phyloP scores from a whole-genome alignment of 176 grass and related monocot species.

The Dactylis glomerata region DNA sequence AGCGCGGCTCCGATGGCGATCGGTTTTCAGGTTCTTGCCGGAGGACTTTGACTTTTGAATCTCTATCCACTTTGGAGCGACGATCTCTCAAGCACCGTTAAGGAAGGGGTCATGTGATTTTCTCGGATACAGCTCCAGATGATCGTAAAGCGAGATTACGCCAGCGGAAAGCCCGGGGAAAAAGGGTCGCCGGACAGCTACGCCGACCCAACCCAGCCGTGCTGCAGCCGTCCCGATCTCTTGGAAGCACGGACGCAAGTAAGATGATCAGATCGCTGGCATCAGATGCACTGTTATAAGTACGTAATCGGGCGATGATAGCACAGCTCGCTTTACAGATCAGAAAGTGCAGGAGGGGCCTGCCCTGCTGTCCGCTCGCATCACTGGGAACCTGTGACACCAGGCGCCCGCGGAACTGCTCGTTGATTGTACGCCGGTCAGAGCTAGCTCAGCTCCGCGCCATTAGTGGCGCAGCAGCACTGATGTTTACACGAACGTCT shows the following conservation, averaged over 20 bases:
- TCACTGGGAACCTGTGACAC: slow-evolving; percentile 53
- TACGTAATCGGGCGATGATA: slow-evolving; percentile 18
- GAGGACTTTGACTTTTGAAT: slow-evolving; percentile 34
- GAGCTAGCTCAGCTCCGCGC: background rate
- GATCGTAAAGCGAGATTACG: slow-evolving; percentile 23
- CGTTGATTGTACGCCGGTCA: slow-evolving; percentile 7
- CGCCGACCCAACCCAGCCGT: slow-evolving; percentile 26
- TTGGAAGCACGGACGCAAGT: background rate
- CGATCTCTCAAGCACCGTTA: background rate
- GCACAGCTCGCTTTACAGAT: slow-evolving; percentile 28
- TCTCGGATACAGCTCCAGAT: background rate
- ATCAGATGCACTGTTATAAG: slow-evolving; percentile 11
- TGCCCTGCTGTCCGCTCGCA: background rate
- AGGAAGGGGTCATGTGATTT: slow-evolving; percentile 28
- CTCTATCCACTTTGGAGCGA: background rate
- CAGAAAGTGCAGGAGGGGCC: slow-evolving; percentile 21
- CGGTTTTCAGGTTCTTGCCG: slow-evolving; percentile 14
- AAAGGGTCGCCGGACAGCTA: slow-evolving; percentile 30
- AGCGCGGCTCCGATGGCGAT: slow-evolving; percentile 29
- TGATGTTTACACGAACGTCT: background rate
- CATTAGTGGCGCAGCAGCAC: background rate
- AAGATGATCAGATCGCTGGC: background rate
- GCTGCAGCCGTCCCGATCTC: slow-evolving; percentile 6
- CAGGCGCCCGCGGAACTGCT: background rate
- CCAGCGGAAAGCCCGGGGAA: background rate